Percentiles rank a stretch among this genome's conserved stretches.
Conservation (phyloP, 768 basidiomycete species). For the Suillus americanus region DNA sequence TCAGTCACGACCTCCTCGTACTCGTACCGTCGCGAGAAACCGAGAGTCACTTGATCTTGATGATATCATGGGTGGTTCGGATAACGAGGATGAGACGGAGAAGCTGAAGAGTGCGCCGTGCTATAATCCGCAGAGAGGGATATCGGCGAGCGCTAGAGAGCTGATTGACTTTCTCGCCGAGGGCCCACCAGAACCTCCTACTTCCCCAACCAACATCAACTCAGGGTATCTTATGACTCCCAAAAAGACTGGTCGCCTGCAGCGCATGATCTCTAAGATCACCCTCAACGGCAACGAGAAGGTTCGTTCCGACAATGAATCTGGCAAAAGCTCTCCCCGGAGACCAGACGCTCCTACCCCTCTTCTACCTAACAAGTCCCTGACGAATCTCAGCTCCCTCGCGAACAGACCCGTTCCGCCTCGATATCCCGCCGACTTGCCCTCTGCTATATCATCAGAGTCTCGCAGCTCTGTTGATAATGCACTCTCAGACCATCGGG, state of each 20-base stretch:
- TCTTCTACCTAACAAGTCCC: slow-evolving; percentile 29
- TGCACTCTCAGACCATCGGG: slow-evolving; percentile 18
- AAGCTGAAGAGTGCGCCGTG: slow-evolving; percentile 42
- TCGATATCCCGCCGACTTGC: slow-evolving; percentile 46
- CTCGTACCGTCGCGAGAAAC: slow-evolving; percentile 51
- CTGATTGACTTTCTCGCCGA: slow-evolving; percentile 59
- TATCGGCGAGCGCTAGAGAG: slow-evolving; percentile 48
- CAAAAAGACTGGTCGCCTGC: slow-evolving; percentile 61
- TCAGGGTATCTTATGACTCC: slow-evolving; percentile 40
- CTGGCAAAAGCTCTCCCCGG: slow-evolving; percentile 29
- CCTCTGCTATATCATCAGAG: slow-evolving; percentile 45
- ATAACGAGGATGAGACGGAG: slow-evolving; percentile 48
- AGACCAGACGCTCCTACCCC: slow-evolving; percentile 21
- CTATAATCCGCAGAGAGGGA: slow-evolving; percentile 30
- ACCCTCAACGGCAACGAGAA: slow-evolving; percentile 41
- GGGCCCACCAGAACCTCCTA: slow-evolving; percentile 46
- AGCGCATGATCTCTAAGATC: slow-evolving; percentile 82
- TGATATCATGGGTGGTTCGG: slow-evolving; percentile 70
- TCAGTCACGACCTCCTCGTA: slow-evolving; percentile 26
- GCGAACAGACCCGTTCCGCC: slow-evolving; percentile 64
- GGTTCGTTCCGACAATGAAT: slow-evolving; percentile 17
- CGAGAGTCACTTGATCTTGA: slow-evolving; percentile 75
- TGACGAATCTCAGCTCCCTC: slow-evolving; percentile 45
- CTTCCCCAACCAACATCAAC: slow-evolving; percentile 36
- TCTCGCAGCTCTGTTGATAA: slow-evolving; percentile 27